Evolutionary conservation across 805 yeast genomes (phyloP).

Genomic region (Nakazawaea holstii): DNA sequence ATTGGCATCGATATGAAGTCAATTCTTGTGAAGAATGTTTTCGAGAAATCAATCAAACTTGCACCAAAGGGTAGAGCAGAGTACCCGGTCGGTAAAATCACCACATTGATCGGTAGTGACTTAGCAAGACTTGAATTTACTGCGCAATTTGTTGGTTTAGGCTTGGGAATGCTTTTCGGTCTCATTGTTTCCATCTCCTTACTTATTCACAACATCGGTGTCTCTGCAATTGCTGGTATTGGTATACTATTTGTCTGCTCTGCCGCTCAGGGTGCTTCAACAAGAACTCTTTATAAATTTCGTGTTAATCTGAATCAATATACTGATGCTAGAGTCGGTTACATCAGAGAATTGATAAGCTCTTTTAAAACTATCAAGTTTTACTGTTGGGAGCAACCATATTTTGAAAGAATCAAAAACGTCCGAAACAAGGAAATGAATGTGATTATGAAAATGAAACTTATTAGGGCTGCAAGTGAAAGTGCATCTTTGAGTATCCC

Average conservation of each 20-base stretch:
- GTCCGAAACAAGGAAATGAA: conserved; percentile 59
- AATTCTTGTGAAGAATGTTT: conserved; percentile 60
- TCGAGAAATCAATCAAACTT: conserved; percentile 61
- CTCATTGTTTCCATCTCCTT: conserved; percentile 60
- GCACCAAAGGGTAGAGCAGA: conserved; percentile 50
- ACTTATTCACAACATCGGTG: conserved; percentile 63
- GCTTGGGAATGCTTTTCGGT: conserved; percentile 56
- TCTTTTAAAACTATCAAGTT: conserved; percentile 79
- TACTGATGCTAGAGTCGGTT: conserved; percentile 74
- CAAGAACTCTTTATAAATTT: conserved; percentile 45
- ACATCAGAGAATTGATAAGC: conserved; percentile 71
- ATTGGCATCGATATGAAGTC: conserved; percentile 49
- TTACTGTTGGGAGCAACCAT: conserved; percentile 90
- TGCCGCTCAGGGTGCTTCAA: not conserved
- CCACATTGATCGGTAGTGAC: conserved; percentile 78
- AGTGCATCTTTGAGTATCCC: conserved; percentile 67
- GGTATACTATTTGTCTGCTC: conserved; percentile 10
- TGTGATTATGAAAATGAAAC: conserved; percentile 55
- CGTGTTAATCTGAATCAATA: conserved; percentile 51
- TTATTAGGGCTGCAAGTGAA: conserved; percentile 52
- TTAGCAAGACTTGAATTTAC: conserved; percentile 61
- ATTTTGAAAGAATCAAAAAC: conserved; percentile 46
- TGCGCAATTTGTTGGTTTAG: conserved; percentile 31
- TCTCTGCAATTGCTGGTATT: conserved; percentile 46
- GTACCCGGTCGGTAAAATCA: conserved; percentile 65